Conservation (phyloP, 345 rosid species). For the Rhodomyrtus tomentosa region DNA sequence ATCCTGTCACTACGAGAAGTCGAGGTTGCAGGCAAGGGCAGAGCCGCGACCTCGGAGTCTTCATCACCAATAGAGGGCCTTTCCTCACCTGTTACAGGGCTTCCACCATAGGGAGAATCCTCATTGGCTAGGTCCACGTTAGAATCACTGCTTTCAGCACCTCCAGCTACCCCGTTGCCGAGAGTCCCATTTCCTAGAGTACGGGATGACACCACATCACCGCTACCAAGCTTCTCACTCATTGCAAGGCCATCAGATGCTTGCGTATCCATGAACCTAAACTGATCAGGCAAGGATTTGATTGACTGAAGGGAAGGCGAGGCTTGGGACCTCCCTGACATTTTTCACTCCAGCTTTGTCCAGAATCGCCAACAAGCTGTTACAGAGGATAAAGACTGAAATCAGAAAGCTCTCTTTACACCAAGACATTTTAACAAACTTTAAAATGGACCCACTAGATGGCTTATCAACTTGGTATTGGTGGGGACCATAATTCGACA, state of each 20-base stretch:
- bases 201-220: conserved; percentile 9
- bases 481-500: conserved; percentile 56
- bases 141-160: conserved; percentile 17
- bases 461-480: conserved; percentile 32
- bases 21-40: conserved; percentile 37
- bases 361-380: conserved; percentile 16
- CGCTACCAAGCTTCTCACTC: conserved; percentile 6
- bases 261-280: conserved; percentile 41
- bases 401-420: conserved; percentile 23
- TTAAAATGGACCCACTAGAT: conserved; percentile 36
- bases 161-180: conserved; percentile 20
- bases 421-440: conserved; percentile 24
- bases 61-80: conserved; percentile 33
- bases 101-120: conserved; percentile 72
- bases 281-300: conserved; percentile 64
- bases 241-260: conserved; percentile 26
- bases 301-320: conserved; percentile 46
- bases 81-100: conserved; percentile 24
- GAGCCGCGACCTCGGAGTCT: conserved; percentile 30
- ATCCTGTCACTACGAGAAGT: conserved; percentile 36
- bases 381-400: conserved; percentile 15
- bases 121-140: conserved; percentile 29
- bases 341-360: conserved; percentile 14
- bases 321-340: conserved; percentile 37
- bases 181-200: conserved; percentile 31